phyloP scores from a whole-genome alignment of 2,329 filamentous ascomycete genomes.

The Aureobasidium musti region DNA sequence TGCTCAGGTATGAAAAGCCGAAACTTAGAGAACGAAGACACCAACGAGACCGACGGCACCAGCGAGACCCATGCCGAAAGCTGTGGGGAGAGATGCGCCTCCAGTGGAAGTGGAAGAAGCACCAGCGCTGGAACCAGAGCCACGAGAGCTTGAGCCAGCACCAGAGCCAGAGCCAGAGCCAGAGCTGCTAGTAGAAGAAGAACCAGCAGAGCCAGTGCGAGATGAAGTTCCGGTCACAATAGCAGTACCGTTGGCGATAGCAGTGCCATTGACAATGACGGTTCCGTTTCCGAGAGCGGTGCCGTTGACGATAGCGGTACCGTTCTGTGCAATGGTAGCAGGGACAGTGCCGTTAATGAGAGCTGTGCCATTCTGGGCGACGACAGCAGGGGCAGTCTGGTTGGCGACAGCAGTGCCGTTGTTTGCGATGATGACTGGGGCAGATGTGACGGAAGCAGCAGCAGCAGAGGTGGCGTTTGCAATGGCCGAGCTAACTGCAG shows the following conservation, averaged over 20 bases:
- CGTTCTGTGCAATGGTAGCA: not conserved
- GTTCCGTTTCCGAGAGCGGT: slow-evolving; percentile 31
- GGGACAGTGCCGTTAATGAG: slow-evolving; percentile 11
- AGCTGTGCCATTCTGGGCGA: slow-evolving; percentile 31
- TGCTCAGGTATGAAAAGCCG: not conserved
- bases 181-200: slow-evolving; percentile 12
- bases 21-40: slow-evolving; percentile 47
- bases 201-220: slow-evolving; percentile 1
- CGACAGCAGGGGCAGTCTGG: slow-evolving; percentile 25
- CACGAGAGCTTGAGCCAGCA: slow-evolving; percentile 5
- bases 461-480: slow-evolving; percentile 32
- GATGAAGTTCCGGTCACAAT: not conserved
- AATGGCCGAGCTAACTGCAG: slow-evolving; percentile 34
- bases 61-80: slow-evolving; percentile 45
- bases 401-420: slow-evolving; percentile 24
- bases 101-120: slow-evolving; percentile 31
- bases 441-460: slow-evolving; percentile 28
- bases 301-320: slow-evolving; percentile 21
- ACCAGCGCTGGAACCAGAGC: slow-evolving; percentile 27
- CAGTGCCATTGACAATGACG: slow-evolving; percentile 29
- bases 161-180: slow-evolving; percentile 19
- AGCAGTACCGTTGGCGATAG: slow-evolving; percentile 7
- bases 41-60: slow-evolving; percentile 48
- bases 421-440: slow-evolving; percentile 22
- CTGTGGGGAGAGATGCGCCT: slow-evolving; percentile 43